Percentiles rank a stretch among this genome's conserved stretches.
Evolutionary conservation across 1,284 basidiomycete genomes (phyloP).

Genomic region (Exobasidium rhododendri): DNA sequence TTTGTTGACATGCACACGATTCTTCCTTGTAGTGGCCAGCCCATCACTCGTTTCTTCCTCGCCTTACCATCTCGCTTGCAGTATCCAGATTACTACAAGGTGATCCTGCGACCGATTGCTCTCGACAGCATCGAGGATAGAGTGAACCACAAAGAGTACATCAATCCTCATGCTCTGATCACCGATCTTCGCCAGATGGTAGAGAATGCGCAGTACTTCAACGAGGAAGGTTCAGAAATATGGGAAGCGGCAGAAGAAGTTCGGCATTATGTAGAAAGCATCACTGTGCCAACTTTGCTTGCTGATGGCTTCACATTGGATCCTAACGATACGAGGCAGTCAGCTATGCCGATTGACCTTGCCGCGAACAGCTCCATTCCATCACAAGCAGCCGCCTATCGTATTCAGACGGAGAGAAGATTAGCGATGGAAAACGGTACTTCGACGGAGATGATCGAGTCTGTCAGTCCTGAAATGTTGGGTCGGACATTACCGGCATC

Average conservation of each 20-base stretch:
- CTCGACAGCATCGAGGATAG: conserved; percentile 33
- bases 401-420: conserved; percentile 15
- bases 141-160: conserved; percentile 38
- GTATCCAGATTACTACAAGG: conserved; percentile 51
- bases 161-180: conserved; percentile 43
- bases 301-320: conserved; percentile 52
- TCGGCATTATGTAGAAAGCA: conserved; percentile 37
- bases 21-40: conserved; percentile 19
- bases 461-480: neutral
- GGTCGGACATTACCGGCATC: neutral
- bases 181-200: conserved; percentile 47
- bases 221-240: conserved; percentile 35
- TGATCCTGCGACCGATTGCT: conserved; percentile 40
- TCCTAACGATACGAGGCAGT: conserved; percentile 46
- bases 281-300: conserved; percentile 40
- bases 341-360: conserved; percentile 40
- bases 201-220: conserved; percentile 49
- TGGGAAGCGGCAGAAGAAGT: conserved; percentile 48
- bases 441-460: neutral
- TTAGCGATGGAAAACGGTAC: neutral
- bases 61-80: conserved; percentile 29
- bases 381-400: conserved; percentile 32
- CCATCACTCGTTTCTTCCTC: neutral
- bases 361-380: conserved; percentile 40
- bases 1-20: too few relatives aligned